Evolutionary conservation across 75 land plant species (phyloP), one percentile per base, ranked within the genome.

Genomic region (Sequoia sempervirens): DNA sequence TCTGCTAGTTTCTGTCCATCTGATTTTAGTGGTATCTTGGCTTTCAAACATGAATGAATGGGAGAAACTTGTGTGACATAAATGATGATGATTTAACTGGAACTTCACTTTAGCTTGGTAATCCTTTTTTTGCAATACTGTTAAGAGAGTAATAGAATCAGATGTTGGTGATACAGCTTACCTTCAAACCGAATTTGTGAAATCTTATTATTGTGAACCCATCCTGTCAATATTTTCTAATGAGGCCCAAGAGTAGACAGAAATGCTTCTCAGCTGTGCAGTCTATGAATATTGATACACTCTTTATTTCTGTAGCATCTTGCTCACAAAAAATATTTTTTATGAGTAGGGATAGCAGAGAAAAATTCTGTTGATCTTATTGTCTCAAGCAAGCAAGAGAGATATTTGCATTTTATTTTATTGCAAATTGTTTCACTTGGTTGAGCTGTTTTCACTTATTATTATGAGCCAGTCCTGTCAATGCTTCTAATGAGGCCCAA

Each of bases 201-300:
- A 75, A 37, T 1, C n/a, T 75, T 75, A 7, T 15, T 75, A 8
- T 40, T 45, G 32, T 40, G 46, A 76, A 45, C 30, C 18, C 8
- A 20, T 76, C 12, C 79, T 40, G n/a, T 75, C 13, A 40, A 75
- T 75, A 15, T 45, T 28, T 78, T 43, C 45, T 45, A 8, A 26
- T 45, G 80, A 26, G 46, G 43, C 80, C 32, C 30, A 78, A 78
- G 5, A 45, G 11, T 45, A 26, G 28, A 45, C 6, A 8, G 0
- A 78, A 4, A 78, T 78, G 32, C 80, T 41, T 78, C 80, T 78
- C 4, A 78, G n/a, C 45, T 45, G n/a, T 78, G 52, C 32, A 78
- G 47, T n/a, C 4, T 78, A 43, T 78, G 4, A 8, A 75, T 2
- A 7, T 17, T 5, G 23, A 40, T 40, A 26, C 1, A 11, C 0